Evolutionary conservation across 306 rosid genomes (phyloP), one percentile per base, ranked within the genome.

Genomic region (Dalbergia cochinchinensis): DNA sequence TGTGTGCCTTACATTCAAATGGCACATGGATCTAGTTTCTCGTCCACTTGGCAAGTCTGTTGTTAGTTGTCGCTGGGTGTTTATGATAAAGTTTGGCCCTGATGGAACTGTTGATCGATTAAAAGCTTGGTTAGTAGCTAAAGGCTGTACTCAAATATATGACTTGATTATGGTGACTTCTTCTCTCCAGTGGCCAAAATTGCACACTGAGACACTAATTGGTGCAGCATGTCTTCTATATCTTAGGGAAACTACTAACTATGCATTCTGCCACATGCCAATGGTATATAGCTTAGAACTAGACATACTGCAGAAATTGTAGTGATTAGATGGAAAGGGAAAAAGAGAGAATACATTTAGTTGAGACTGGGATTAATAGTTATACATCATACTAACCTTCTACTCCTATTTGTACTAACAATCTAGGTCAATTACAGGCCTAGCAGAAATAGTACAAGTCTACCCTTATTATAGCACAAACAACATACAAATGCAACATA

Each of bases 281-380:
- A 20, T 20, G 35, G 50, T 63, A 54, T 51, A 33, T 11, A n/a
- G 66, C 69, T 14, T 1, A 10, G 35, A 35, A 51, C 61, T 42
- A 55, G 14, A 60, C 54, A 80, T 26, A 48, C 19, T 58, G 69
- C 14, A 58, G 76, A 45, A 68, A 57, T 16, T 54, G 68, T 15
- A 4, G 76, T 2, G 33, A 41, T 77, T 33, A 66, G 64, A 34
- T 75, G 48, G 61, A 6, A 51, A 76, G 14, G 33, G 47, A 22
- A 72, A 58, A 58, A 78, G 15, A 31, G 8, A 22, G 69, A 78
- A 34, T 26, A 41, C 9, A 20, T 74, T 39, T 62, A 16, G 14
- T 18, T 58, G 70, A 59, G 15, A 58, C 63, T 69, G 33, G 35
- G 19, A 79, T 47, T 47, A 35, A 14, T 34, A 8, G 53, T 35